phyloP scores from a whole-genome alignment of 306 rosid genomes.

The Malus fusca region DNA sequence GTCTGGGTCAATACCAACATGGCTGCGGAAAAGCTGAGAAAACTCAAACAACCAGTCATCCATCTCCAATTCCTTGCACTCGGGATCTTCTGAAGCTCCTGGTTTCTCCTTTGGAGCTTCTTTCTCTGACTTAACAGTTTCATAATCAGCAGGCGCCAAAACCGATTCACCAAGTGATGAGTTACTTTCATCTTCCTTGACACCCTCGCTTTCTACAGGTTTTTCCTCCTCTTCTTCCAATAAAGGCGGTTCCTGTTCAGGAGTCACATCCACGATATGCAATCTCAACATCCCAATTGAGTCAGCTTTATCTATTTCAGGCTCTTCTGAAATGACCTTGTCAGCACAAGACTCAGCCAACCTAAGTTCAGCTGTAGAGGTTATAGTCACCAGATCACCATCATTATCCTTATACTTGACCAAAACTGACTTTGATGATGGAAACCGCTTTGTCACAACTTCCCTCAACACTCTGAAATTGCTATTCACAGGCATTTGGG shows the following conservation, averaged over 20 bases:
- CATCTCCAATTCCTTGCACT: constrained; percentile 92
- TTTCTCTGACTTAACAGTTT: constrained; percentile 47
- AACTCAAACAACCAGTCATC: constrained; percentile 98
- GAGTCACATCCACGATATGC: constrained; percentile 82
- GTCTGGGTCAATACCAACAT: constrained; percentile 93
- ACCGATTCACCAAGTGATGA: constrained; percentile 63
- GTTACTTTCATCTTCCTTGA: constrained; percentile 68
- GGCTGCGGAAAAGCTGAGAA: constrained; percentile 93
- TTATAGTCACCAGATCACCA: constrained; percentile 93
- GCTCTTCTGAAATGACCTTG: constrained; percentile 40
- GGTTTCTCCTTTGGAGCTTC: constrained; percentile 59
- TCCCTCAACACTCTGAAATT: constrained; percentile 57
- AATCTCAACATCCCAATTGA: constrained; percentile 68
- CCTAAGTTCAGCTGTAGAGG: constrained; percentile 75
- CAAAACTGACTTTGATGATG: constrained; percentile 77
- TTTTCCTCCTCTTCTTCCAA: constrained; percentile 93
- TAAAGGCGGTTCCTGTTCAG: constrained; percentile 89
- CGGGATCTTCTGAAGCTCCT: constrained; percentile 49
- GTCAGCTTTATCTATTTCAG: constrained; percentile 45
- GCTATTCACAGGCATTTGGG: constrained; percentile 69
- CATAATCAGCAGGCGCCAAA: constrained; percentile 45
- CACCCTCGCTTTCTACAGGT: constrained; percentile 42
- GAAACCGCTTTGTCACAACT: constrained; percentile 68
- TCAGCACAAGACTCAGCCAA: constrained; percentile 78
- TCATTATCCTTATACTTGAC: constrained; percentile 84